These are phyloP conservation scores for Dioscorea cayenensis DNA, from an alignment of 116 monocot genomes.

Conservation along the genomic window DNA sequence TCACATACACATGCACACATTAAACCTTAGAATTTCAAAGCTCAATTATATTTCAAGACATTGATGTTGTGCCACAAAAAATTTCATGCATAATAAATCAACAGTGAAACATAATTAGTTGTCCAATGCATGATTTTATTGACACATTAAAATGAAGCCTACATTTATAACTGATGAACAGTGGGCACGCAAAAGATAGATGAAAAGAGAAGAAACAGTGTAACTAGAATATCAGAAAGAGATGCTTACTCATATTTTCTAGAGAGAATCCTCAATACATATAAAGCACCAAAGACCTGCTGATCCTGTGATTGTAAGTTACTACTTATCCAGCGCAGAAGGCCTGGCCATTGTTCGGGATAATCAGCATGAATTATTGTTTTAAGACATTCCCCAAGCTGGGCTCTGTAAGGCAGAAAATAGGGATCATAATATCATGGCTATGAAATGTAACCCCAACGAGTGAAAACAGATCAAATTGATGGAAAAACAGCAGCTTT, in stretches of 20 bases:
- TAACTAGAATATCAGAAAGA: not conserved
- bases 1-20: too few relatives aligned
- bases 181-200: too few relatives aligned
- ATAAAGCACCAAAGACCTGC: constrained; percentile 87
- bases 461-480: not conserved
- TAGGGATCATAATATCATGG: not conserved
- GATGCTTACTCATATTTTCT: constrained; percentile 97
- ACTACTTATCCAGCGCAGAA: constrained; percentile 72
- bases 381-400: constrained; percentile 96
- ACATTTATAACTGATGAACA: too few relatives aligned
- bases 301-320: constrained; percentile 88
- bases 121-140: too few relatives aligned
- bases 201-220: not conserved
- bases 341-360: constrained; percentile 89
- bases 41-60: too few relatives aligned
- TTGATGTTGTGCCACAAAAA: not conserved
- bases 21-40: too few relatives aligned
- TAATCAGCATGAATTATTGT: constrained; percentile 91
- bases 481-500: not conserved
- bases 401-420: constrained; percentile 40
- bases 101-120: not conserved
- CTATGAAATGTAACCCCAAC: not conserved
- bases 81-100: not conserved
- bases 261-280: constrained; percentile 84
- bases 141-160: too few relatives aligned